Base-by-base conservation (phyloP, 768 basidiomycete species). In the Dioszegia hungarica region DNA sequence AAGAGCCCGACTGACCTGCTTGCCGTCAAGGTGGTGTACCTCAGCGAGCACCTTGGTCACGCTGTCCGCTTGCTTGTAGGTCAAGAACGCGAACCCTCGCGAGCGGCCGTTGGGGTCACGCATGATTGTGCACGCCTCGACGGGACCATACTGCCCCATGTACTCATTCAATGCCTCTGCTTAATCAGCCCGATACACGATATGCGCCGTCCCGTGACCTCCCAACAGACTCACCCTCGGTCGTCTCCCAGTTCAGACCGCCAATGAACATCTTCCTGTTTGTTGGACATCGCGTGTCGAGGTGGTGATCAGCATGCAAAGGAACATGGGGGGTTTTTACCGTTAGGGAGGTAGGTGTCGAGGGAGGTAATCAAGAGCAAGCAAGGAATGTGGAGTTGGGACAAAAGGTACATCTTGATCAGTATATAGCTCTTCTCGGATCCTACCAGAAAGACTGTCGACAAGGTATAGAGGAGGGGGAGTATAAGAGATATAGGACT, bases 181-280 rank as follows among this genome's bases (percentile, higher is more conserved):
- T 1, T 14, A 22, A n/a, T 33, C 10, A 46, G 20, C 25, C 27
- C 28, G n/a, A 10, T 12, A 36, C 44, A 5, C 15, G 20, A 9
- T 20, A 28, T 4, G 40, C 27, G n/a, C 50, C 19, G 20, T 5
- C 5, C 11, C 25, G 14, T 27, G 22, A 34, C 1, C 10, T 15
- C 20, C 1, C 22, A 3, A 6, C 29, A 5, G 17, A 73, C 73
- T 78, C 84, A 99, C 95, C 94, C 82, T 98, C 95, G 76, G 90
- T 94, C 70, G 95, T 98, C 79, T 98, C 94, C 95, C 95, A 99
- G 80, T 98, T 95, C 64, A 99, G 82, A 64, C 95, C 95, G 62
- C 95, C 95, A 75, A 99, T 93, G 79, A 99, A 99, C 95, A 99
- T 99, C 82, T 99, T 99, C 79, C 95, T 97, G 56, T 72, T 45